Evolutionary conservation across 2,329 filamentous ascomycete genomes (phyloP).

Genomic region (Drechslera avenae): DNA sequence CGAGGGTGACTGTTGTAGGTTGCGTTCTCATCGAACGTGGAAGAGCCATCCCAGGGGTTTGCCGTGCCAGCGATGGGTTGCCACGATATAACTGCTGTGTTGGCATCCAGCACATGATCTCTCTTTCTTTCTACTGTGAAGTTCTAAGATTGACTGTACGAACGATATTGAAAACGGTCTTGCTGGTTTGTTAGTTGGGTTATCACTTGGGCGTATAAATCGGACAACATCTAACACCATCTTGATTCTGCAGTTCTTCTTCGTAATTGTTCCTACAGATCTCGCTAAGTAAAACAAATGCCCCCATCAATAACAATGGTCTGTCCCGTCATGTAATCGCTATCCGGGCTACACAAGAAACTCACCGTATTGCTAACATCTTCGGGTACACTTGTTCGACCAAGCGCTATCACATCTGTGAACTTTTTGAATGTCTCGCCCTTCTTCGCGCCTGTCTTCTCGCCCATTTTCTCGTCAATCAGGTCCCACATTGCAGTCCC

Average conservation of each 20-base stretch:
- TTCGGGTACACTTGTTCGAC: slow-evolving; percentile 63
- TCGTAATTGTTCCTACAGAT: not conserved
- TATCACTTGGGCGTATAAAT: too few relatives aligned
- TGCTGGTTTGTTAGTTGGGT: too few relatives aligned
- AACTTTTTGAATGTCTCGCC: slow-evolving; percentile 63
- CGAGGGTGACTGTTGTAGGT: too few relatives aligned
- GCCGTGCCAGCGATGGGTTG: too few relatives aligned
- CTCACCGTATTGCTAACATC: slow-evolving; percentile 68
- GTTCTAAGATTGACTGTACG: too few relatives aligned
- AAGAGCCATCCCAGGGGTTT: too few relatives aligned
- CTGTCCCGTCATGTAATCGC: slow-evolving; percentile 69
- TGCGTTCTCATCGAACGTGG: too few relatives aligned
- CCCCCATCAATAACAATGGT: slow-evolving; percentile 67
- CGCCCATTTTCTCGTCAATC: slow-evolving; percentile 65
- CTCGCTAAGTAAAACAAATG: slow-evolving; percentile 54
- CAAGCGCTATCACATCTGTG: slow-evolving; percentile 60
- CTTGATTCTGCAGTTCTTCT: not conserved
- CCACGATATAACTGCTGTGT: too few relatives aligned
- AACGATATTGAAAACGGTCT: too few relatives aligned
- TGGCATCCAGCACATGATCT: too few relatives aligned
- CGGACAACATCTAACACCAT: too few relatives aligned
- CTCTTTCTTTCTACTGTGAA: too few relatives aligned
- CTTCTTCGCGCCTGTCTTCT: slow-evolving; percentile 56
- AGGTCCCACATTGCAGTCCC: slow-evolving; percentile 71
- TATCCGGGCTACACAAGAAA: slow-evolving; percentile 64